phyloP scores from a whole-genome alignment of 2,329 filamentous ascomycete species.

The Lizonia empirigonia region DNA sequence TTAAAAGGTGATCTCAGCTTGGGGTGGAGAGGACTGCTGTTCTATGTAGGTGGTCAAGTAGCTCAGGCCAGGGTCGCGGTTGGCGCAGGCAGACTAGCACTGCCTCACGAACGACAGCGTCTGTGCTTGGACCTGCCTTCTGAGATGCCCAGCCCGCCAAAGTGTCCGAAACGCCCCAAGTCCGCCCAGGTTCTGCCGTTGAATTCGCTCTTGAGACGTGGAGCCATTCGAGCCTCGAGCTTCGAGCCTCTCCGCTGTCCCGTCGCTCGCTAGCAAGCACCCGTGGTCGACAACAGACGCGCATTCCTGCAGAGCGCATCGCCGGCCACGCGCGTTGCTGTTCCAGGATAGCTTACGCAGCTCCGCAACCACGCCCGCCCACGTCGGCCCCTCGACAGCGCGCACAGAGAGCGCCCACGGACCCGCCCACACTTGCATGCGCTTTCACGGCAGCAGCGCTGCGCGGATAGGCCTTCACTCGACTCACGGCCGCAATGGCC shows the following conservation, averaged over 20 bases:
- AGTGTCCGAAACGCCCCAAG: slow-evolving; percentile 21
- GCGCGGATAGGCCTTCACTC: slow-evolving; percentile 29
- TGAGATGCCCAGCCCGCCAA: slow-evolving; percentile 17
- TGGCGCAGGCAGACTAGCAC: slow-evolving; percentile 15
- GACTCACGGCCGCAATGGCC: slow-evolving; percentile 51
- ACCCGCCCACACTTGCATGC: slow-evolving; percentile 31
- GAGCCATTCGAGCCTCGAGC: slow-evolving; percentile 8
- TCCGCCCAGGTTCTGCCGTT: no score
- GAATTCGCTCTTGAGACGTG: slow-evolving; percentile 12
- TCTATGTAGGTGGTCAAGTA: no score
- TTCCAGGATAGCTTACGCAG: no score
- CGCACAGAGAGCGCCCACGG: neutral
- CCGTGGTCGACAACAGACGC: slow-evolving; percentile 8
- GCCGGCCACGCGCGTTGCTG: no score
- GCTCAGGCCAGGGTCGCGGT: slow-evolving; percentile 17
- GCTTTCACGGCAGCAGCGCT: slow-evolving; percentile 26
- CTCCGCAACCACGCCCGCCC: slow-evolving; percentile 23
- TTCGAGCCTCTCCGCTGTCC: neutral
- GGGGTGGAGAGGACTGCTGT: slow-evolving; percentile 11
- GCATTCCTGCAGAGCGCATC: no score
- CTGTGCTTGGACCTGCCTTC: slow-evolving; percentile 16
- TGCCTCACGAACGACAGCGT: slow-evolving; percentile 23
- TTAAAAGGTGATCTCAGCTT: slow-evolving; percentile 17
- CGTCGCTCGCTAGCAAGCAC: neutral
- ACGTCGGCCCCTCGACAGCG: slow-evolving; percentile 15